Conservation (phyloP, 1,284 basidiomycete species). For the Sphaerobolus stellatus region DNA sequence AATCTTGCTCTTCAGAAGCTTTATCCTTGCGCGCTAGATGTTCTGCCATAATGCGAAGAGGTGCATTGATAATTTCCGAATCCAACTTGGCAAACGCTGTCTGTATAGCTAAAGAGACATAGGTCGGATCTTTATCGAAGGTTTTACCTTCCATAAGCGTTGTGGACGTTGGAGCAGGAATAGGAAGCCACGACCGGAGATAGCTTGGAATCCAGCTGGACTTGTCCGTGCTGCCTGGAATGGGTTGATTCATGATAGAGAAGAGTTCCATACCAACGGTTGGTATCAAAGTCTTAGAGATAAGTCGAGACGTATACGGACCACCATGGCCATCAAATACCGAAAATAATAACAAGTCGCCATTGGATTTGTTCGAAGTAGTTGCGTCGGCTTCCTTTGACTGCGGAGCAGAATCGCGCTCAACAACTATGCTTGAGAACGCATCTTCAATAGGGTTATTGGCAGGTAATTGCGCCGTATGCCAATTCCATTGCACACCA, state of each 20-base stretch:
- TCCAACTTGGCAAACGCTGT: constrained; percentile 80
- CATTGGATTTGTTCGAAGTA: constrained; percentile 50
- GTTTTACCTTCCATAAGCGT: constrained; percentile 30
- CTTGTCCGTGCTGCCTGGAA: constrained; percentile 27
- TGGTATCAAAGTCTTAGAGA: constrained; percentile 85
- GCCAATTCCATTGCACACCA: constrained; percentile 67
- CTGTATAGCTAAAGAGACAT: constrained; percentile 71
- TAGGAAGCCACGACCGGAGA: constrained; percentile 18
- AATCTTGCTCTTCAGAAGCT: not conserved
- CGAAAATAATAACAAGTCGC: constrained; percentile 80
- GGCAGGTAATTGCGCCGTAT: constrained; percentile 76
- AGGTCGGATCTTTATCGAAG: constrained; percentile 57
- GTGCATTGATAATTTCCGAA: constrained; percentile 74
- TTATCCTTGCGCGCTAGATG: not conserved
- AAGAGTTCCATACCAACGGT: constrained; percentile 81
- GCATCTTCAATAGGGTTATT: constrained; percentile 93
- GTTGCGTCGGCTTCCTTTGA: too few species aligned
- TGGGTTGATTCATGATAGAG: constrained; percentile 41
- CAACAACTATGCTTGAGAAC: constrained; percentile 69
- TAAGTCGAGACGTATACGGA: constrained; percentile 78
- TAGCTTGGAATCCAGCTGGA: too few species aligned
- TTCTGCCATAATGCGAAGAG: constrained; percentile 61
- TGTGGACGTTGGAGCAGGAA: constrained; percentile 43
- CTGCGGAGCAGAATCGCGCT: constrained; percentile 45
- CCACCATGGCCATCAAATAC: constrained; percentile 95